Evolutionary conservation across 768 basidiomycete genomes (phyloP), one percentile per base, ranked within the genome.

Genomic region (Tylopilus felleus): DNA sequence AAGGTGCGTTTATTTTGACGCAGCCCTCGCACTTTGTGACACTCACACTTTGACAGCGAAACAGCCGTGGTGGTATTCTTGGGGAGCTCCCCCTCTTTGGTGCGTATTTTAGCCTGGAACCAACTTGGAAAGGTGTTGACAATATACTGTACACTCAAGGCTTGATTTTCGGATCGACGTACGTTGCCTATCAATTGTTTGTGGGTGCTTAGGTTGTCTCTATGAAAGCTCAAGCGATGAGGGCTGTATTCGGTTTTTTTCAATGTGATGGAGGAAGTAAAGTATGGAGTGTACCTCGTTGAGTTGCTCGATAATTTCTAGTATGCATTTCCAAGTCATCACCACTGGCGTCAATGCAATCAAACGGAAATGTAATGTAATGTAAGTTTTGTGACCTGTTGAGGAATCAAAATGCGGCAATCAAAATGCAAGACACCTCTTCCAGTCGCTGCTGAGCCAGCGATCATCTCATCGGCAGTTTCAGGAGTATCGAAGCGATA

Each of bases 1-100:
- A 75, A 73, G 69, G 77, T 77, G 25, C 23, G 42, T 53, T 41
- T 33, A 17, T 9, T 31, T 19, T 28, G 42, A 6, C 25, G 14
- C 5, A 36, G 14, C 21, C 3, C n/a, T 21, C 39, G 9, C 27
- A 6, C 14, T 21, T 27, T 36, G n/a, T 14, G 4, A 16, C 17
- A 31, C 25, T 53, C 23, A 41, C 16, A n/a, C 31, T 2, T 21
- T 42, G 9, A 28, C 38, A 64, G 62, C 45, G 59, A 39, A 58
- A 56, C 47, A 56, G n/a, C 14, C 48, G 49, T 16, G 62, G 62
- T 6, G 56, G 56, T 8, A 16, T 49, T 38, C 31, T 63, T n/a
- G 61, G 61, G 17, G 41, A 48, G 31, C 3, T 63, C 8, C 36
- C 58, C 25, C 1, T 55, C 38, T 8, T 57, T 5, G 61, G 62